These are phyloP conservation scores for Triticum aestivum DNA, from an alignment of 176 grass and related monocot genomes.

Conservation along the genomic window DNA sequence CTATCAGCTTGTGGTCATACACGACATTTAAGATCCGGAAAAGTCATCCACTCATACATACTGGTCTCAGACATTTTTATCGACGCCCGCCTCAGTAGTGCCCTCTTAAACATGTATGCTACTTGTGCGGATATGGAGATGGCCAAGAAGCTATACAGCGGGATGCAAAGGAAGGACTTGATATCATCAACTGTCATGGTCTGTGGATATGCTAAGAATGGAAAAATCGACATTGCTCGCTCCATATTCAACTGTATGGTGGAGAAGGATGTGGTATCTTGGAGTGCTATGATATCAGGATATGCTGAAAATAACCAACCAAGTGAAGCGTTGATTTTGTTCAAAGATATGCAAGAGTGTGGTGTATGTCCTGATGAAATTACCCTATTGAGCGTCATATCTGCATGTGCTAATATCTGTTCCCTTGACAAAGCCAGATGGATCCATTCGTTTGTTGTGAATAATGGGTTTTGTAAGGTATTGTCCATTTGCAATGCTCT, in stretches of 20 bases:
- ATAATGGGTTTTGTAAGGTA: conserved; percentile 43
- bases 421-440: conserved; percentile 68
- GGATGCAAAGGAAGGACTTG: conserved; percentile 44
- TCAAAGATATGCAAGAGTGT: conserved; percentile 58
- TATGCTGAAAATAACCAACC: conserved; percentile 64
- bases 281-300: conserved; percentile 90
- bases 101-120: conserved; percentile 76
- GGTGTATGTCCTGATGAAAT: conserved; percentile 57
- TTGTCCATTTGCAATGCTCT: conserved; percentile 76
- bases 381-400: conserved; percentile 74
- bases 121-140: conserved; percentile 56
- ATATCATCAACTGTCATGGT: conserved; percentile 73
- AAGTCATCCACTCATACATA: conserved; percentile 67
- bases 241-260: conserved; percentile 76
- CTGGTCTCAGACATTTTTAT: conserved; percentile 46
- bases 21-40: conserved; percentile 46
- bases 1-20: conserved; percentile 61
- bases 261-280: conserved; percentile 73
- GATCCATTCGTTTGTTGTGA: conserved; percentile 55
- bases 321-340: conserved; percentile 61
- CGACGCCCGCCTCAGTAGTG: conserved; percentile 51
- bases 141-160: conserved; percentile 60
- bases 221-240: conserved; percentile 53
- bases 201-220: conserved; percentile 70
- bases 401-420: conserved; percentile 70